Evolutionary conservation across 2,329 filamentous ascomycete genomes (phyloP), one percentile per base, ranked within the genome.

Genomic region (Aspergillus pseudoglaucus): DNA sequence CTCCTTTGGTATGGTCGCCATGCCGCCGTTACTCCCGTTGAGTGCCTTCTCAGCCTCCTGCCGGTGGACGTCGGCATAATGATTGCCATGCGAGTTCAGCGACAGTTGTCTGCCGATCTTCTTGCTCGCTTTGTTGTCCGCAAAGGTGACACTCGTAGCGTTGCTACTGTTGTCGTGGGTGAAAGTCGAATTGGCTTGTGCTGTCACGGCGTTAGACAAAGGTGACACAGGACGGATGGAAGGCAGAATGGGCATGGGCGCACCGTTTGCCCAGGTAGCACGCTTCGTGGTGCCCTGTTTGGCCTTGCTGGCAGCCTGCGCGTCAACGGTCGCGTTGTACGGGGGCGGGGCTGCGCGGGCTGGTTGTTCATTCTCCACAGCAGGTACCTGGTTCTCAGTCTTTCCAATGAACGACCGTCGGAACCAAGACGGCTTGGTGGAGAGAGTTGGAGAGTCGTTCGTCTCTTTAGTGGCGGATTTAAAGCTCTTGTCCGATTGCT

Each of bases 21-120:
- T 93, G 14, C 80, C 83, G 20, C 90, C 75, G 18, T 84, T 87
- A 59, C 85, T 84, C 46, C 90, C 93, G 63, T 90, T 96, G 41
- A 97, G 77, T 33, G 90, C 89, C 53, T 88, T 81, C 68, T 97
- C 91, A 12, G 91, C 89, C 68, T 97, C 89, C 70, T 91, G 88
- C 47, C 91, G 81, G 65, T 95, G 90, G 55, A 88, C 75, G 61
- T 96, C 90, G 23, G 89, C 81, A 66, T 96, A 96, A 71, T 97
- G 87, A 64, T 95, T 96, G 52, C 87, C 90, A 65, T 87, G 87
- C 6, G 91, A 97, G 48, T 88, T 88, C 41, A 96, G 84, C 1
- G 93, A 97, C 38, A 98, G 73, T 70, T 98, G 93, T 46, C 93
- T 83, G 48, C 91, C 90, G 71, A 97, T 89, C 76, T 98, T 98